Evolutionary conservation across 257 asterid genomes (phyloP), one percentile per base, ranked within the genome.

Genomic region (Primulina huaijiensis): DNA sequence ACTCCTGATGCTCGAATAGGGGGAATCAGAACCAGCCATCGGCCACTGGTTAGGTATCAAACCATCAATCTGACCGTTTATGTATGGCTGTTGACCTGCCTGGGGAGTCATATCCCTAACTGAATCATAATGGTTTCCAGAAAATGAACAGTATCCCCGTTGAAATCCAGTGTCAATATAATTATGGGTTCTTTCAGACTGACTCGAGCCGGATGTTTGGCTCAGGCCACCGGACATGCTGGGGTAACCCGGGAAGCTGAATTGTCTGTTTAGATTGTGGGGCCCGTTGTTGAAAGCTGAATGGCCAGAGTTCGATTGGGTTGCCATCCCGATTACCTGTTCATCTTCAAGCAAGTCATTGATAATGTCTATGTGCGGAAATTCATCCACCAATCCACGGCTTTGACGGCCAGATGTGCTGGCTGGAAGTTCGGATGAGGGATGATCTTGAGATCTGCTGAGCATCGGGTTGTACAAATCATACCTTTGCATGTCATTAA

Each of bases 331-430:
- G 2, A 71, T 68, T 29, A 87, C 95, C 35, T 82, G 84, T 68
- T 88, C 97, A 12, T 92, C 97, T 23, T 90, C 96, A 7, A 92
- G 92, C 80, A 92, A 79, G 73, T 89, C 96, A 5, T 91, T 91
- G 76, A 91, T 91, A 76, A 91, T 89, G 81, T 82, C 92, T 31
- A 91, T 77, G 73, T 85, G 88, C 3, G 90, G 90, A 62, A 82
- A 82, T 5, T 82, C 90, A 27, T 87, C 94, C 0, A 72, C 82
- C 46, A 76, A 17, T 8, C 52, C 69, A 8, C 83, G 81, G 76
- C 72, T 74, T 64, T 83, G 90, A 65, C 86, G 90, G 40, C 89
- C 84, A 2, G 95, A 89, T 11, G 85, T 85, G 88, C 83, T 65
- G 40, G 89, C 82, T 34, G 81, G 87, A 71, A 77, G 73, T 77